These are phyloP conservation scores for Mrakia frigida DNA, from an alignment of 768 basidiomycete genomes.

Conservation along the genomic window DNA sequence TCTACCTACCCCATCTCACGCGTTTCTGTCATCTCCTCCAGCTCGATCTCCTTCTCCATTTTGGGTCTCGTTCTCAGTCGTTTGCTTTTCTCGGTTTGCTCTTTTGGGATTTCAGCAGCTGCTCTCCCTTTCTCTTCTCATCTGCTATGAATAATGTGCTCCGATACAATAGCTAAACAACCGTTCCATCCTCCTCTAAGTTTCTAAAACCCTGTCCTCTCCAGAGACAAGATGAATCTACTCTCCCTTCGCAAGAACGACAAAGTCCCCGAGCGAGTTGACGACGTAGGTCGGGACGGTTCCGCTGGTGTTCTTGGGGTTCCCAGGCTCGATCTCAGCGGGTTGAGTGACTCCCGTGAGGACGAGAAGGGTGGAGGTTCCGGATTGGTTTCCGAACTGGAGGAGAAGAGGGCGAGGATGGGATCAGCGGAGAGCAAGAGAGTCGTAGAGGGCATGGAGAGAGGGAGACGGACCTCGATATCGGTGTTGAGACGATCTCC, in stretches of 20 bases:
- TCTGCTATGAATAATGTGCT: too few species aligned
- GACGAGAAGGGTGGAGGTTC: constrained; percentile 80
- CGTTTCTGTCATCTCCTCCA: too few species aligned
- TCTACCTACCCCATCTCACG: too few species aligned
- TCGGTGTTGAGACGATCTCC: constrained; percentile 95
- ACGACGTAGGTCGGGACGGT: constrained; percentile 79
- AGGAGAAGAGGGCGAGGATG: neutral
- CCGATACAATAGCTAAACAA: too few species aligned
- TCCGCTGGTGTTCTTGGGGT: constrained; percentile 52
- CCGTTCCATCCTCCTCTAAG: too few species aligned
- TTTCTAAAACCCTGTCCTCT: neutral
- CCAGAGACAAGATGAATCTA: too few species aligned
- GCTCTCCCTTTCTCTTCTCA: too few species aligned
- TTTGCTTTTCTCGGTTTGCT: too few species aligned
- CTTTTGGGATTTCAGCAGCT: too few species aligned
- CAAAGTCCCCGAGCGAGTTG: constrained; percentile 72
- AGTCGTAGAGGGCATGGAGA: neutral
- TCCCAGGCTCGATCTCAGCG: constrained; percentile 63
- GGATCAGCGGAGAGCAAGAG: neutral
- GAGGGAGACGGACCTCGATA: constrained; percentile 48
- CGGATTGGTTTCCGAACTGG: constrained; percentile 79
- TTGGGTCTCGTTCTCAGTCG: too few species aligned
- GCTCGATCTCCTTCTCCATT: too few species aligned
- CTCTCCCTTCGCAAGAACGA: constrained; percentile 38
- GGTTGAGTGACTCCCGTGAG: constrained; percentile 81